phyloP scores from a whole-genome alignment of 768 basidiomycete genomes.

The Ramaria rubella region DNA sequence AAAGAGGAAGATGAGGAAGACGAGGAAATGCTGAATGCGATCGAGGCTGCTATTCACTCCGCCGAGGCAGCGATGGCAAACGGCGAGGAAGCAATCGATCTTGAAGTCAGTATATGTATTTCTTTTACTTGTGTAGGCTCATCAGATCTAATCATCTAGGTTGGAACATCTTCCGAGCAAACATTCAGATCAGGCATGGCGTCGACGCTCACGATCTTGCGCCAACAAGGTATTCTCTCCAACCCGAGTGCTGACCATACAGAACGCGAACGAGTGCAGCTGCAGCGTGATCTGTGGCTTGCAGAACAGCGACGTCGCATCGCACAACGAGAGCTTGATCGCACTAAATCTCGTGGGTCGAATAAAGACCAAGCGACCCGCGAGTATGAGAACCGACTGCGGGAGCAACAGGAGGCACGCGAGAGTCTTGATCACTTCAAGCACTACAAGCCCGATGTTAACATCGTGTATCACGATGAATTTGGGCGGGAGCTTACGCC shows the following conservation, averaged over 20 bases:
- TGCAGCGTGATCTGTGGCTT: conserved; percentile 84
- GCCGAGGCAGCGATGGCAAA: conserved; percentile 45
- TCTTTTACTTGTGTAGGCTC: conserved; percentile 19
- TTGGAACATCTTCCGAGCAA: conserved; percentile 70
- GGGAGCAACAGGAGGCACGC: conserved; percentile 88
- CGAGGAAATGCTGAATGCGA: conserved; percentile 71
- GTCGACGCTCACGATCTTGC: conserved; percentile 79
- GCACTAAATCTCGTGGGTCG: conserved; percentile 64
- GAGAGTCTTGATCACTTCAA: conserved; percentile 78
- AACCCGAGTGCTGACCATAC: conserved; percentile 51
- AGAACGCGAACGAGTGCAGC: conserved; percentile 77
- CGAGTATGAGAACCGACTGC: conserved; percentile 88
- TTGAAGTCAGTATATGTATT: conserved; percentile 26
- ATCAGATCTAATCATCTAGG: conserved; percentile 18
- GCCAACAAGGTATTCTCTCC: conserved; percentile 85
- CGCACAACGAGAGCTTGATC: conserved; percentile 76
- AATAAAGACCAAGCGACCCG: conserved; percentile 90
- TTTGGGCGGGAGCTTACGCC: conserved; percentile 81
- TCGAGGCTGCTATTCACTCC: conserved; percentile 61
- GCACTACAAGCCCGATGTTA: conserved; percentile 94
- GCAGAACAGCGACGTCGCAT: conserved; percentile 73
- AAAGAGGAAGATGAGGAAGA: conserved; percentile 66
- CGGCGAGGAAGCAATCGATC: conserved; percentile 26
- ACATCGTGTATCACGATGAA: conserved; percentile 95
- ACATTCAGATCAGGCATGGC: conserved; percentile 82